Percentiles rank a stretch among this genome's conserved stretches.
Evolutionary conservation across 208 protist genomes (phyloP).

Genomic region (Trypanosomatidae sp.): DNA sequence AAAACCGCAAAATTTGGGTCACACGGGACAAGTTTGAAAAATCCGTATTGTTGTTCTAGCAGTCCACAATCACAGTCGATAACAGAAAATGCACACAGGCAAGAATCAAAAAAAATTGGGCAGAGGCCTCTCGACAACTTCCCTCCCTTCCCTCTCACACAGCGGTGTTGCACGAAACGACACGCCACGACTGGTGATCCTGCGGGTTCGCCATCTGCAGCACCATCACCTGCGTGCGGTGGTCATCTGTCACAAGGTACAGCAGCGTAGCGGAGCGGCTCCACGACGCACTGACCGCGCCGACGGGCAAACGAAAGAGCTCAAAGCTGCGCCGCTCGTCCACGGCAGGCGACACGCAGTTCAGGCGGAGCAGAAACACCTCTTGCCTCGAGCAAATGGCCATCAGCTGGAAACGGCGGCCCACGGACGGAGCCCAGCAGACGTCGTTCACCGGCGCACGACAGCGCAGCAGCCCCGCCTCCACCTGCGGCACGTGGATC

Average conservation of each 20-base stretch:
- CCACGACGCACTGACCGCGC: constrained; percentile 84
- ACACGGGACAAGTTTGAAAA: no score
- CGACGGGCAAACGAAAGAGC: constrained; percentile 53
- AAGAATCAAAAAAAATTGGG: not conserved
- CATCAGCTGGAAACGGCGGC: constrained; percentile 79
- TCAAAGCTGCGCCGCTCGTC: constrained; percentile 54
- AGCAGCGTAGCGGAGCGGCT: constrained; percentile 72
- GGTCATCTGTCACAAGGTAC: constrained; percentile 71
- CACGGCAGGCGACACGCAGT: constrained; percentile 76
- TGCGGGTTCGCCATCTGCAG: constrained; percentile 75
- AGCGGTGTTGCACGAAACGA: constrained; percentile 29
- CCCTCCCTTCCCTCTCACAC: no score
- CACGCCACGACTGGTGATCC: constrained; percentile 79
- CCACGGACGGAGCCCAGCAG: constrained; percentile 73
- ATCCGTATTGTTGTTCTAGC: no score
- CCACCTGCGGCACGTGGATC: constrained; percentile 34
- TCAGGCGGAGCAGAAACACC: constrained; percentile 80
- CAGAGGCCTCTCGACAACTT: no score
- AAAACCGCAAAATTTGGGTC: no score
- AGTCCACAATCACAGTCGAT: no score
- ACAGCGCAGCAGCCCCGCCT: constrained; percentile 32
- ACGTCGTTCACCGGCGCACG: constrained; percentile 61
- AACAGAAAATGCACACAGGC: no score
- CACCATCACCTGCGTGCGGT: constrained; percentile 43
- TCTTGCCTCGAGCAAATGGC: constrained; percentile 75